phyloP scores from a whole-genome alignment of 2,329 filamentous ascomycete genomes.

The Microdochium trichocladiopsis region DNA sequence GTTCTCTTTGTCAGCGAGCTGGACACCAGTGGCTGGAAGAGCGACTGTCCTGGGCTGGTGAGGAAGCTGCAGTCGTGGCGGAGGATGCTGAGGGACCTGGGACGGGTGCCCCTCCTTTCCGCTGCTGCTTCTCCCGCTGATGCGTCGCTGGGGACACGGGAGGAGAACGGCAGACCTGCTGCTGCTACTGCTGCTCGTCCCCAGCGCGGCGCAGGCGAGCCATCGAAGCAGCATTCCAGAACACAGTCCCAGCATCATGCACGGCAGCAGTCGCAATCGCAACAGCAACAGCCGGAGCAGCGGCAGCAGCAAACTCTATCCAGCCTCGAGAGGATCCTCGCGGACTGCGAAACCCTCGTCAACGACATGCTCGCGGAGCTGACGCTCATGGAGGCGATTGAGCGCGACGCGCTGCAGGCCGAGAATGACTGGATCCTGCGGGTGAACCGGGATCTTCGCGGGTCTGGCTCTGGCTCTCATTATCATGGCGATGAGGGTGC shows the following conservation, averaged over 20 bases:
- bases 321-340: slow-evolving; percentile 16
- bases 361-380: slow-evolving; percentile 57
- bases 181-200: too few relatives aligned
- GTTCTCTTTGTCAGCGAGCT: slow-evolving; percentile 47
- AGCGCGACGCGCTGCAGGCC: slow-evolving; percentile 45
- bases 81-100: slow-evolving; percentile 38
- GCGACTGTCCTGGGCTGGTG: slow-evolving; percentile 44
- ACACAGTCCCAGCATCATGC: neutral
- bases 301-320: slow-evolving; percentile 5
- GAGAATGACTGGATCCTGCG: slow-evolving; percentile 53
- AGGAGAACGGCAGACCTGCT: too few relatives aligned
- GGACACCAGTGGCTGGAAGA: slow-evolving; percentile 46
- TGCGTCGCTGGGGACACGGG: too few relatives aligned
- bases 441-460: slow-evolving; percentile 35
- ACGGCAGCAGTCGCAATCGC: neutral
- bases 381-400: slow-evolving; percentile 53
- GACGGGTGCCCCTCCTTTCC: slow-evolving; percentile 6
- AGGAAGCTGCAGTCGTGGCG: slow-evolving; percentile 50
- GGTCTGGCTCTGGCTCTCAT: too few relatives aligned
- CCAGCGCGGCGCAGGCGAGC: too few relatives aligned
- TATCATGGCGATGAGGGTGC: neutral
- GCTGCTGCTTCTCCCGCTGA: neutral
- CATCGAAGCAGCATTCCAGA: too few relatives aligned
- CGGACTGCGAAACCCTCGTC: slow-evolving; percentile 33
- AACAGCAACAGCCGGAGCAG: neutral